A percentile compares a stretch with the other conserved stretches of the same genome.
Conservation (phyloP, 129 eudicot species). For the Lonicera japonica region DNA sequence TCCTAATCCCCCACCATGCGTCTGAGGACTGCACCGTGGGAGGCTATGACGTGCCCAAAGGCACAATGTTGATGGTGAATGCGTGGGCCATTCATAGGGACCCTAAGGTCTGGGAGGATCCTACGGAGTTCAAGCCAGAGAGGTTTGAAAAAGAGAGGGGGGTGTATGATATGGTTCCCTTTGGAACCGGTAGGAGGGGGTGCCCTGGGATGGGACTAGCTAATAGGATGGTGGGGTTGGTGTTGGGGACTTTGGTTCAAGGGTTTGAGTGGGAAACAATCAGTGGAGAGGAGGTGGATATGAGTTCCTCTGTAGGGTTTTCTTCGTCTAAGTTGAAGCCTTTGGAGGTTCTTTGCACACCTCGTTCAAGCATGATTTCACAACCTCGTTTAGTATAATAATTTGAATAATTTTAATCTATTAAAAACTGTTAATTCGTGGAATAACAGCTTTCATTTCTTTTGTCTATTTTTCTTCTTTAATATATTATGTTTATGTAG, state of each 20-base stretch:
- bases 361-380: not conserved
- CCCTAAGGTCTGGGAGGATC: conserved; percentile 7
- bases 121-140: conserved; percentile 9
- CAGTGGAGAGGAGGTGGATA: conserved; percentile 10
- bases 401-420: too few relatives aligned
- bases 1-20: conserved; percentile 7
- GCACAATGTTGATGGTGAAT: conserved; percentile 11
- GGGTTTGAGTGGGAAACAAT: conserved; percentile 16
- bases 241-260: conserved; percentile 8
- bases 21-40: conserved; percentile 16
- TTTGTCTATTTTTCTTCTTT: too few relatives aligned
- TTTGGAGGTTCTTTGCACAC: conserved; percentile 13
- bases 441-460: too few relatives aligned
- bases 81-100: conserved; percentile 12
- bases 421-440: too few relatives aligned
- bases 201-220: conserved; percentile 14
- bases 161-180: not conserved
- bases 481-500: too few relatives aligned
- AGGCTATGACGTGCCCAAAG: conserved; percentile 1
- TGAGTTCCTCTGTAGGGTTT: not conserved
- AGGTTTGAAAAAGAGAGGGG: conserved; percentile 2
- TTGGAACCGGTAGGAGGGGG: conserved; percentile 13
- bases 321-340: conserved; percentile 6
- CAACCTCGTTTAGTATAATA: not conserved
- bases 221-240: conserved; percentile 2